Percentiles rank a stretch among this genome's conserved stretches.
Evolutionary conservation across 176 grass and related monocot genomes (phyloP).

Genomic region (Thalia dealbata): DNA sequence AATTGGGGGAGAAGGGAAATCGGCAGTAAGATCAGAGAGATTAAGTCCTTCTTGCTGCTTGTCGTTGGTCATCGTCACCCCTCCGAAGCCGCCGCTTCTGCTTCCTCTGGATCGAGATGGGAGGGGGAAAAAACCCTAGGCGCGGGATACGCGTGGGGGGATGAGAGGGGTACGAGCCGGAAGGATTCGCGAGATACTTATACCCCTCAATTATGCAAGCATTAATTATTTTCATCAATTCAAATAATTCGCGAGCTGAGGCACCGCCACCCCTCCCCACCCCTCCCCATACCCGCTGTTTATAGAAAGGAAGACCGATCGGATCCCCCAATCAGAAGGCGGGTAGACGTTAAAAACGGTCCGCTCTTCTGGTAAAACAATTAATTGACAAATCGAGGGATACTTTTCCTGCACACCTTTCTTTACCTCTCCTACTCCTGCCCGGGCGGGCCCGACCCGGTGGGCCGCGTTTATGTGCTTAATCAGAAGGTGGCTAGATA

Average conservation of each 20-base stretch:
- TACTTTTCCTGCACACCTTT: too few relatives aligned
- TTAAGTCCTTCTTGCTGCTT: slow-evolving; percentile 5
- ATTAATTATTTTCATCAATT: background rate
- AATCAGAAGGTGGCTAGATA: too few relatives aligned
- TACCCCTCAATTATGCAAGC: background rate
- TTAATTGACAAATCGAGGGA: too few relatives aligned
- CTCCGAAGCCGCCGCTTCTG: background rate
- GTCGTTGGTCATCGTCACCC: background rate
- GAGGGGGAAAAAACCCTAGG: slow-evolving; percentile 7
- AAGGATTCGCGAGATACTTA: background rate
- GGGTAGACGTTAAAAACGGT: too few relatives aligned
- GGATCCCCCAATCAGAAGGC: too few relatives aligned
- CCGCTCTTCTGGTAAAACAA: too few relatives aligned
- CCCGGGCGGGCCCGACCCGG: too few relatives aligned
- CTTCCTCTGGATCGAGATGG: background rate
- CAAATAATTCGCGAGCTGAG: background rate
- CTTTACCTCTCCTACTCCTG: too few relatives aligned
- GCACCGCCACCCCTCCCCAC: too few relatives aligned
- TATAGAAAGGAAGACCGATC: too few relatives aligned
- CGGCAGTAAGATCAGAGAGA: slow-evolving; percentile 1
- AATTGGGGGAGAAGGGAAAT: background rate
- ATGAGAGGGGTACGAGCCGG: background rate
- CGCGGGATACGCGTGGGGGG: background rate
- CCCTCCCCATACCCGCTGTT: too few relatives aligned
- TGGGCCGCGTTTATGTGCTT: too few relatives aligned